These are phyloP conservation scores for Aspergillus sp. DNA, from an alignment of 2,329 filamentous ascomycete species.

Conservation along the genomic window DNA sequence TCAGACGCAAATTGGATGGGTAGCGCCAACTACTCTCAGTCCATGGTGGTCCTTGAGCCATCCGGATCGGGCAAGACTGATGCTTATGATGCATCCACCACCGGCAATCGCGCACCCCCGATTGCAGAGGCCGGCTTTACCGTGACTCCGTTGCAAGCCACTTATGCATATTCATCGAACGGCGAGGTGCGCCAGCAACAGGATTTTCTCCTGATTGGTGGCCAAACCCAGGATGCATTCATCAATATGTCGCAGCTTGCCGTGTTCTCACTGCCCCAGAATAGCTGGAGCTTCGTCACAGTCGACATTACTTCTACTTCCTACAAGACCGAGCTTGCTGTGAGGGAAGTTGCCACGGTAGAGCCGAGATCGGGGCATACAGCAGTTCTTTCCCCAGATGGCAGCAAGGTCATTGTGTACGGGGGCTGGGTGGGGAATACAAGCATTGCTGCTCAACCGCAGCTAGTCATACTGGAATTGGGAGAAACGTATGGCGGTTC, in stretches of 20 bases:
- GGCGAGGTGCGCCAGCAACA: constrained; percentile 70
- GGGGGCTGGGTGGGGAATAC: constrained; percentile 93
- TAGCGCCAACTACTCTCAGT: constrained; percentile 74
- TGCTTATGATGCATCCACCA: constrained; percentile 49
- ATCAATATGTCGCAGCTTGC: constrained; percentile 93
- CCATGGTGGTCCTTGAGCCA: constrained; percentile 65
- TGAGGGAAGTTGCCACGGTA: constrained; percentile 54
- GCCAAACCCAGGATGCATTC: constrained; percentile 79
- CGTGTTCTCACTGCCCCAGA: constrained; percentile 81
- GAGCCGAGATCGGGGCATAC: constrained; percentile 89
- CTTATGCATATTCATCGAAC: constrained; percentile 65
- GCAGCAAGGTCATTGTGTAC: constrained; percentile 72
- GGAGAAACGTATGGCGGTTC: constrained; percentile 68
- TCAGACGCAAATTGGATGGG: constrained; percentile 63
- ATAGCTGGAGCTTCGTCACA: constrained; percentile 79
- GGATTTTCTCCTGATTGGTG: constrained; percentile 79
- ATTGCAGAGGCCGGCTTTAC: constrained; percentile 85
- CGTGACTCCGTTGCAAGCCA: constrained; percentile 71
- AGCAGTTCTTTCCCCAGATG: constrained; percentile 76
- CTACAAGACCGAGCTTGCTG: constrained; percentile 58
- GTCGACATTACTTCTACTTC: constrained; percentile 52
- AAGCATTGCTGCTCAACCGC: constrained; percentile 73
- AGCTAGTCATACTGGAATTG: constrained; percentile 75
- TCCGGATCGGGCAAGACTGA: constrained; percentile 16
- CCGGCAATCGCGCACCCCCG: constrained; percentile 62